phyloP scores from a whole-genome alignment of 371 early-diverging fungal genomes.

The Batkoa obscura region DNA sequence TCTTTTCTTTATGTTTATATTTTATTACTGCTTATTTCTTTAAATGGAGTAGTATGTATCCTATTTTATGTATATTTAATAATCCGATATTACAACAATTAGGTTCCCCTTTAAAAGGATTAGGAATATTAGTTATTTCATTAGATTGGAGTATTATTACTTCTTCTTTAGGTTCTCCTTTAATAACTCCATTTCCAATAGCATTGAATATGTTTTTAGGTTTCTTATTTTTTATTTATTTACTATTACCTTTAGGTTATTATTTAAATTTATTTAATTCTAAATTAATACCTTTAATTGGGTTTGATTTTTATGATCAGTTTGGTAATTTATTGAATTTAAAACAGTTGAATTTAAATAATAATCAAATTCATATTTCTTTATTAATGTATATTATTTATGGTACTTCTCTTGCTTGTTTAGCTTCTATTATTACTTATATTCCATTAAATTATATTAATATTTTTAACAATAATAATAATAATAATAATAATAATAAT shows the following conservation, averaged over 20 bases:
- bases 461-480: too few species aligned
- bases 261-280: constrained; percentile 27
- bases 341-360: too few species aligned
- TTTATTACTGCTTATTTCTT: constrained; percentile 61
- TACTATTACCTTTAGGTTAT: constrained; percentile 48
- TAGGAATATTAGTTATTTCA: constrained; percentile 43
- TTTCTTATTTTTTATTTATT: constrained; percentile 46
- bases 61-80: constrained; percentile 46
- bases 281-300: constrained; percentile 8
- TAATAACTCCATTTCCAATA: constrained; percentile 51
- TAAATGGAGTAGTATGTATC: constrained; percentile 40
- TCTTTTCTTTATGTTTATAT: constrained; percentile 22
- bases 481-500: too few species aligned
- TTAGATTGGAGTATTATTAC: constrained; percentile 59
- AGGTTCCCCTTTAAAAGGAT: constrained; percentile 34
- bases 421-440: constrained; percentile 29
- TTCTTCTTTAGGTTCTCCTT: constrained; percentile 36
- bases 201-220: constrained; percentile 46
- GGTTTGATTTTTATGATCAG: constrained; percentile 17
- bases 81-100: constrained; percentile 29
- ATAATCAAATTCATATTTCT: constrained; percentile 31
- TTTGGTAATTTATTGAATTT: constrained; percentile 18
- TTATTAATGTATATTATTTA: constrained; percentile 35
- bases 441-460: constrained; percentile 21
- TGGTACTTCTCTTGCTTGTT: constrained; percentile 24